Conservation (phyloP, 345 rosid species). For the Eucalyptus grandis region DNA sequence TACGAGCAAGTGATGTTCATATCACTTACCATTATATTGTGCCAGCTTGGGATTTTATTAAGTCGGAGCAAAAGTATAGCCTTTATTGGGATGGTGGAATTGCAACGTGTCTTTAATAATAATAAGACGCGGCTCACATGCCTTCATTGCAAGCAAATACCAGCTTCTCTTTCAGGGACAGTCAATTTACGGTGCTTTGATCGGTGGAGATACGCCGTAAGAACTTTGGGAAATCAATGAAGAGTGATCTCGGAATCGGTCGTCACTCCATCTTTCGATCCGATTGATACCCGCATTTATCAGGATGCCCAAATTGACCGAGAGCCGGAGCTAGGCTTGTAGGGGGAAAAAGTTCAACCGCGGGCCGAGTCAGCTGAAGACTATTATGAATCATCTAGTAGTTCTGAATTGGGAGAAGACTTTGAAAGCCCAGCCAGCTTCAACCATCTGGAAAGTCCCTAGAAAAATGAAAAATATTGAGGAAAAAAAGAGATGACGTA, state of each 20-base stretch:
- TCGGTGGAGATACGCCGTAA: background rate
- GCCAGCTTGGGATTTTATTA: background rate
- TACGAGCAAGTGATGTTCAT: rapidly evolving
- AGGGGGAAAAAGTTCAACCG: background rate
- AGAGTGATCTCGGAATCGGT: background rate
- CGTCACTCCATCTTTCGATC: background rate
- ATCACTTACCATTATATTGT: background rate
- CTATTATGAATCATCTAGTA: background rate
- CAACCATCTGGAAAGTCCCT: background rate
- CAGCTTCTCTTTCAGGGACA: background rate
- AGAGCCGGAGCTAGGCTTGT: background rate
- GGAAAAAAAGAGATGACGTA: background rate
- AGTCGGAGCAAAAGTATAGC: rapidly evolving
- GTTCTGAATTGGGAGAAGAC: background rate
- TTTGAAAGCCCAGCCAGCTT: background rate
- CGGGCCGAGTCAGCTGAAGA: background rate
- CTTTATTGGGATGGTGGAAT: background rate
- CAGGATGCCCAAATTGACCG: background rate
- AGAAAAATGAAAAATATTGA: background rate
- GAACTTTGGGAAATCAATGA: background rate
- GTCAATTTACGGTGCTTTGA: background rate
- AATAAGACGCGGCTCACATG: background rate
- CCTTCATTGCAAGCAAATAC: background rate
- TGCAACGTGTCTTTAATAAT: background rate
- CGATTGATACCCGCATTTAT: background rate